Evolutionary conservation across 306 rosid species (phyloP).

Genomic region (Dicorynia guianensis): DNA sequence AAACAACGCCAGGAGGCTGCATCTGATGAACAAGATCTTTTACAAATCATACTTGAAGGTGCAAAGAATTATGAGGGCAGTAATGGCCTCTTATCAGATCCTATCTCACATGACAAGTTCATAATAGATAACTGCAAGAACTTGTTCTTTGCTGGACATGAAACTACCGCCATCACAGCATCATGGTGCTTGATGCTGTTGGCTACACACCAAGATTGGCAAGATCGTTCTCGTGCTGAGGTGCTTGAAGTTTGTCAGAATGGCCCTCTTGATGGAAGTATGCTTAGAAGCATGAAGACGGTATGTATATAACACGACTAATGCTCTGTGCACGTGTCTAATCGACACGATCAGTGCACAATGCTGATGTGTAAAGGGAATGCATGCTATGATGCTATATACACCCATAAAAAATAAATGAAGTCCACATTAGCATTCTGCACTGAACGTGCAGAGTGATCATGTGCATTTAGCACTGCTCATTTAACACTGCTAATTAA

Average conservation of each 20-base stretch:
- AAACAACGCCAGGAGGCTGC: constrained; percentile 47
- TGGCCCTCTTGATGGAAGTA: constrained; percentile 36
- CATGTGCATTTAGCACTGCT: no score
- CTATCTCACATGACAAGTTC: constrained; percentile 41
- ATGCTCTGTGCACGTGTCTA: no score
- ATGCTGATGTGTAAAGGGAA: no score
- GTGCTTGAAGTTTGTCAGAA: constrained; percentile 46
- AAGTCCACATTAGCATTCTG: no score
- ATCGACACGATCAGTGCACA: no score
- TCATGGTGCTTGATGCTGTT: constrained; percentile 55
- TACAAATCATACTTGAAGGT: constrained; percentile 72
- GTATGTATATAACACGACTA: constrained; percentile 34
- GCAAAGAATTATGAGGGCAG: constrained; percentile 44
- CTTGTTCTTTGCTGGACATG: constrained; percentile 56
- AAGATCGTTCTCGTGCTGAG: constrained; percentile 47
- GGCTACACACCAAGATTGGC: constrained; percentile 54
- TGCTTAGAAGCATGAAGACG: constrained; percentile 48
- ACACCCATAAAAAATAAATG: no score
- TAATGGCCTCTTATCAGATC: constrained; percentile 26
- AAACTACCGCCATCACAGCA: constrained; percentile 50
- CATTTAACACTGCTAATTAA: background rate
- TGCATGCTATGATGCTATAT: no score
- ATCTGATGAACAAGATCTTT: constrained; percentile 59
- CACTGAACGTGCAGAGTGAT: no score
- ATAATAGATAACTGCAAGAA: constrained; percentile 61